Percentiles rank a stretch among this genome's conserved stretches.
These are phyloP conservation scores for Galeopsis tetrahit DNA, from an alignment of 257 asterid species.

Conservation along the genomic window DNA sequence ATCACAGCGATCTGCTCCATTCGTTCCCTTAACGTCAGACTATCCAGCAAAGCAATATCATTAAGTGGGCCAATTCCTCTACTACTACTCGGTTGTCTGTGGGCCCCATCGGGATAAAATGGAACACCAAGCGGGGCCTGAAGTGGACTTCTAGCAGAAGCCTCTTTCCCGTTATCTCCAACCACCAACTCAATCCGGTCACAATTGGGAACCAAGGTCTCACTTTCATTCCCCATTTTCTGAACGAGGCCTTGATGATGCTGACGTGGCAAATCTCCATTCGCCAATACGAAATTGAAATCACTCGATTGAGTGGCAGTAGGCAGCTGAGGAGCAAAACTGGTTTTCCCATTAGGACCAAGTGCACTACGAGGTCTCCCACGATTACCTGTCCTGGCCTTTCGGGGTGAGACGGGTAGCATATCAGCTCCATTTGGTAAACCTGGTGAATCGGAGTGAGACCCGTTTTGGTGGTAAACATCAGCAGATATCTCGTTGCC, in stretches of 20 bases:
- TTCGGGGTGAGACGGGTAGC: conserved; percentile 63
- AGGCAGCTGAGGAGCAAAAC: conserved; percentile 34
- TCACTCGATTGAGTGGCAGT: conserved; percentile 37
- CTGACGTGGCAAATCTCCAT: conserved; percentile 43
- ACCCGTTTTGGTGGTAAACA: conserved; percentile 47
- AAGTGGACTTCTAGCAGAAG: conserved; percentile 62
- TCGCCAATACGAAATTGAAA: conserved; percentile 40
- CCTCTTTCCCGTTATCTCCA: conserved; percentile 51
- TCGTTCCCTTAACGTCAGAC: conserved; percentile 63
- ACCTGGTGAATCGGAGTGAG: conserved; percentile 48
- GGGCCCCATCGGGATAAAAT: conserved; percentile 69
- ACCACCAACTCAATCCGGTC: conserved; percentile 43
- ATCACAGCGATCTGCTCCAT: conserved; percentile 80
- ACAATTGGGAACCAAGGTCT: conserved; percentile 23
- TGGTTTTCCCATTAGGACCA: conserved; percentile 50
- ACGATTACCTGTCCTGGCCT: conserved; percentile 50
- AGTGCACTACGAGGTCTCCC: conserved; percentile 52
- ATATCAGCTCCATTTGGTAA: conserved; percentile 55
- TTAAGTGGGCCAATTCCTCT: conserved; percentile 46
- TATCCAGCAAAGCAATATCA: conserved; percentile 67
- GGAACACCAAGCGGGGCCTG: conserved; percentile 90
- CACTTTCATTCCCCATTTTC: conserved; percentile 37
- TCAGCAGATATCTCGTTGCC: conserved; percentile 40
- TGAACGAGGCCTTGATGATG: conserved; percentile 39
- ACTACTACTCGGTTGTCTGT: conserved; percentile 51